Evolutionary conservation across 2,329 filamentous ascomycete species (phyloP), one percentile per base, ranked within the genome.

Genomic region (Hawksworthiomyces lignivorus): DNA sequence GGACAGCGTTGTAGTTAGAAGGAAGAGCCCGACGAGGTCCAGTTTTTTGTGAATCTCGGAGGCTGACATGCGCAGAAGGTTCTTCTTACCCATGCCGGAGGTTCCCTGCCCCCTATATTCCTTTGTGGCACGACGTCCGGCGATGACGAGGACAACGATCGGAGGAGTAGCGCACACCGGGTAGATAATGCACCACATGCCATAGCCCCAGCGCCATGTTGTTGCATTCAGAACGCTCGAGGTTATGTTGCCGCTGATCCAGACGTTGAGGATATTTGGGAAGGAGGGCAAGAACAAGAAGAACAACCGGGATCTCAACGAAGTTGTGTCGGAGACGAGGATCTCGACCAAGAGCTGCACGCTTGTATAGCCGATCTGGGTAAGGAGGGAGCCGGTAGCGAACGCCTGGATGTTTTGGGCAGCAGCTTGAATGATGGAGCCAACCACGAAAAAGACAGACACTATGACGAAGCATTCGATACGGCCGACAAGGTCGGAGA

Each of bases 171-270:
- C 65, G 42, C 69, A 72, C 7, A 75, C 61, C 1, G 77, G 72
- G 51, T 75, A 80, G 37, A 80, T 75, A 47, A 81, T 71, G 35
- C 65, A 67, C 67, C 73, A 82, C 75, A 82, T 81, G 48, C 76
- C 77, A 19, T 78, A 67, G 12, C 77, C 78, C 75, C 76, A 81
- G 44, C 68, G 60, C 78, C 78, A 82, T 2, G 63, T 69, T 0
- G 72, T 73, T 2, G 53, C 55, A 0, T 43, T 50, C 17, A 80
- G 52, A 1, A 80, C 72, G 0, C 71, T 65, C 0, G 57, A 54
- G 0, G 73, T 69, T 37, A 82, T 60, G 47, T 75, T 69, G 17
- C 77, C 78, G 46, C 73, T 74, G 12, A 81, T 67, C 77, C 77
- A 82, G 0, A 77, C 77, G 52, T 81, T 82, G 56, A 77, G 64